Conservation (phyloP, 306 rosid species). For the Dalbergia cultrata region DNA sequence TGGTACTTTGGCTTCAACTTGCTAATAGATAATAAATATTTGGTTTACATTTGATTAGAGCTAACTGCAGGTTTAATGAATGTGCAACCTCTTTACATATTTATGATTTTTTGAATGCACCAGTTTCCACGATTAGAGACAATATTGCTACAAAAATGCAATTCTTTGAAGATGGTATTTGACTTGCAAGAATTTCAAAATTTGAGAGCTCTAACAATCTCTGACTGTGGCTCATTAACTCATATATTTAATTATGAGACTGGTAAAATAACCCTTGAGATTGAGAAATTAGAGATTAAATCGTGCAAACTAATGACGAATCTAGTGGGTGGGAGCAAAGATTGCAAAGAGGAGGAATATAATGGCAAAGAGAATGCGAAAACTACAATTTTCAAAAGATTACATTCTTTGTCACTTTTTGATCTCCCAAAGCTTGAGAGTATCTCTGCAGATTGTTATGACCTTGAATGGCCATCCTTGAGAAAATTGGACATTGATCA, state of each 20-base stretch:
- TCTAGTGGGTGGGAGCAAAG: background rate
- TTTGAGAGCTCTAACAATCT: background rate
- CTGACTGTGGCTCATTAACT: background rate
- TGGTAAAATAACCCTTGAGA: constrained; percentile 2
- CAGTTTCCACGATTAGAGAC: background rate
- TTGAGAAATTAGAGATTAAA: background rate
- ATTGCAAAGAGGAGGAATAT: background rate
- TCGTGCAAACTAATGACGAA: background rate
- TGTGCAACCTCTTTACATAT: no score
- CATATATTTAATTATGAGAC: background rate
- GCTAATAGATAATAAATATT: no score
- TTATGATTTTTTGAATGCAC: background rate
- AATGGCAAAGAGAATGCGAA: background rate
- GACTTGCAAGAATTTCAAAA: constrained; percentile 2
- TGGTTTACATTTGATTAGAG: no score
- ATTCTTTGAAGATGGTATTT: background rate
- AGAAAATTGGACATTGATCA: background rate
- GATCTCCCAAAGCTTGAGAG: background rate
- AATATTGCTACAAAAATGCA: background rate
- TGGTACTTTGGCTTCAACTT: no score
- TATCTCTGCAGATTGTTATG: background rate
- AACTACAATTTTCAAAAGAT: background rate
- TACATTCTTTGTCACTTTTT: background rate
- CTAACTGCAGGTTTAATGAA: no score
- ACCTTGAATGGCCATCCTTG: constrained; percentile 3